Evolutionary conservation across 139 green algal species (phyloP), one percentile per base, ranked within the genome.

Genomic region (Medakamo hakoo): DNA sequence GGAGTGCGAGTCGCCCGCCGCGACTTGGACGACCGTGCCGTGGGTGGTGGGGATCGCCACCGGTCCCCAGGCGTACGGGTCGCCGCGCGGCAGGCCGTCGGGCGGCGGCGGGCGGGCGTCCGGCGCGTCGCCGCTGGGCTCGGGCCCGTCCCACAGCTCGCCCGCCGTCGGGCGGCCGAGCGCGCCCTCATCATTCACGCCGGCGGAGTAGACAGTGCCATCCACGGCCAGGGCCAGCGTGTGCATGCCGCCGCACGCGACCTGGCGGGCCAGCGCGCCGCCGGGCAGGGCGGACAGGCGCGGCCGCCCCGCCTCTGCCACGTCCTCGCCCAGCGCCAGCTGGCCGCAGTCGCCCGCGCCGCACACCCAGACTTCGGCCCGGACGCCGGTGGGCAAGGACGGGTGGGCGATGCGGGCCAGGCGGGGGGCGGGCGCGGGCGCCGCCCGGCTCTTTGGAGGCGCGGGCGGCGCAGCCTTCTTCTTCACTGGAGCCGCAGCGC

Each of bases 171-270:
- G 60, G 2, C 88, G 74, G 9, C 87, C 88, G 30, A 95, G 74
- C 23, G 82, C 84, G 2, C 88, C 88, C 76, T 95, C 89, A 59
- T 97, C 89, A 65, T 97, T 97, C 23, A 94, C 86, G 22, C 89
- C 89, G 80, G 80, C 91, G 0, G 79, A 83, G 57, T 71, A 95
- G 2, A 95, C 72, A 1, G 31, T 27, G 25, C 81, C 74, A 21
- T 82, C 73, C 2, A 63, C 65, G 2, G 69, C 67, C 21, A 97
- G 66, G 2, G 77, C 88, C 4, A 87, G 75, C 1, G 76, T 91
- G 80, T 97, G 90, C 89, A 95, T 95, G 40, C 86, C 90, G 22
- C 90, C 89, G 27, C 75, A 80, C 0, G 63, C 84, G 0, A 95
- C 72, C 62, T 86, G 74, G 40, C 81, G 31, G 31, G 77, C 65